A percentile compares a stretch with the other conserved stretches of the same genome.
phyloP scores from a whole-genome alignment of 148 eudicot genomes.

The Nepenthes mirabilis region DNA sequence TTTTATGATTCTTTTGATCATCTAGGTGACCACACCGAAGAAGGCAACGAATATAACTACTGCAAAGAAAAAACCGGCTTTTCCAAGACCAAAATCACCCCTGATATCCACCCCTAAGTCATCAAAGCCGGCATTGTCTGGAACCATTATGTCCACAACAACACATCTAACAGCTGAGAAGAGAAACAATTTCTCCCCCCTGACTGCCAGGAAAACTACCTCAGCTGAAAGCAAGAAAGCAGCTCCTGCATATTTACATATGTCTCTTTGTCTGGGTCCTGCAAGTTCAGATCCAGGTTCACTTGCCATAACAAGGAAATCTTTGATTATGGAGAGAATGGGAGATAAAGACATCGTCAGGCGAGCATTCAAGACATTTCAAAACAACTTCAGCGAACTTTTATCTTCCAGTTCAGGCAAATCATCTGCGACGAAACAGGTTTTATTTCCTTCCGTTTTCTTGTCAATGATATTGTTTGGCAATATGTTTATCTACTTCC shows the following conservation, averaged over 20 bases:
- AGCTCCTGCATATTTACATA: slow-evolving; percentile 55
- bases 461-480: no score
- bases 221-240: slow-evolving; percentile 27
- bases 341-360: slow-evolving; percentile 93
- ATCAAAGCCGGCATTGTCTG: slow-evolving; percentile 26
- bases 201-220: slow-evolving; percentile 26
- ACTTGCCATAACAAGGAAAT: slow-evolving; percentile 35
- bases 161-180: slow-evolving; percentile 33
- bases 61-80: slow-evolving; percentile 32
- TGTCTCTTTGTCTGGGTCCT: slow-evolving; percentile 50
- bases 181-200: slow-evolving; percentile 20
- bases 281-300: slow-evolving; percentile 28
- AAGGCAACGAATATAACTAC: slow-evolving; percentile 19
- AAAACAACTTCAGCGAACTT: slow-evolving; percentile 14
- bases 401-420: slow-evolving; percentile 22
- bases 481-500: no score
- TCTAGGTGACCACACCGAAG: slow-evolving; percentile 29
- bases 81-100: slow-evolving; percentile 31
- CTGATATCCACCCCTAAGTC: slow-evolving; percentile 29
- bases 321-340: slow-evolving; percentile 88
- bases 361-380: slow-evolving; percentile 81
- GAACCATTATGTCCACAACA: slow-evolving; percentile 20
- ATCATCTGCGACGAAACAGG: slow-evolving; percentile 32
- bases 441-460: slow-evolving; percentile 5
- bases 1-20: not conserved